These are phyloP conservation scores for Plasmopara muralis DNA, from an alignment of 352 stramenopile species.

Conservation along the genomic window DNA sequence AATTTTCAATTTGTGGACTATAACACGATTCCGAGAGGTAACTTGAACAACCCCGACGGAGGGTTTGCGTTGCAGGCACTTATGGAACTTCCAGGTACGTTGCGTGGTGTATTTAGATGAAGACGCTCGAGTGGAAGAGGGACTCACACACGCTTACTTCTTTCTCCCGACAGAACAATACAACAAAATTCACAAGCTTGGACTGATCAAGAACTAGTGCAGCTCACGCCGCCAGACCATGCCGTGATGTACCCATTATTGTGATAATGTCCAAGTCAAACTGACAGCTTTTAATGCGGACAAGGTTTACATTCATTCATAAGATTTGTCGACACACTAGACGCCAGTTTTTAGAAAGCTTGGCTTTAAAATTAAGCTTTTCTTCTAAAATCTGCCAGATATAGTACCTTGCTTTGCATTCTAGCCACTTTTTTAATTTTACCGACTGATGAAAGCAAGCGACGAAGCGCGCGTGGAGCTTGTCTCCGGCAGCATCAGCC, in stretches of 20 bases:
- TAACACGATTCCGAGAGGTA: slow-evolving; percentile 40
- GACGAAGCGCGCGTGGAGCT: slow-evolving; percentile 26
- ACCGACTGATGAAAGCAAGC: slow-evolving; percentile 5
- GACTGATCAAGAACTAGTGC: slow-evolving; percentile 30
- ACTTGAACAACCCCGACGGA: slow-evolving; percentile 31
- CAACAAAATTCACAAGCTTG: slow-evolving; percentile 40
- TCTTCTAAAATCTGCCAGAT: too few relatives aligned
- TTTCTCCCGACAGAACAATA: slow-evolving; percentile 42
- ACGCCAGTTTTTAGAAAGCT: too few relatives aligned
- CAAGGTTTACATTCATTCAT: too few relatives aligned
- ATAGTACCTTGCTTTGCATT: too few relatives aligned
- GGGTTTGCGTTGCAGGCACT: slow-evolving; percentile 39
- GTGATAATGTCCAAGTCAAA: too few relatives aligned
- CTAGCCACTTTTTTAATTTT: too few relatives aligned
- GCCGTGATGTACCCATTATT: too few relatives aligned
- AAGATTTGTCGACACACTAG: too few relatives aligned
- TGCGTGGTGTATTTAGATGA: slow-evolving; percentile 24
- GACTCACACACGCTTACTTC: neutral
- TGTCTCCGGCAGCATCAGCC: slow-evolving; percentile 75
- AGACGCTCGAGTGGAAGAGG: slow-evolving; percentile 9
- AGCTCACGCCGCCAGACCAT: neutral
- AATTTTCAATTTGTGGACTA: slow-evolving; percentile 86
- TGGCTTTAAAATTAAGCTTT: too few relatives aligned
- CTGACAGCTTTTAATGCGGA: too few relatives aligned
- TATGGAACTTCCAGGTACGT: slow-evolving; percentile 45